Conservation (phyloP, 1,284 basidiomycete species). For the Grifola frondosa region DNA sequence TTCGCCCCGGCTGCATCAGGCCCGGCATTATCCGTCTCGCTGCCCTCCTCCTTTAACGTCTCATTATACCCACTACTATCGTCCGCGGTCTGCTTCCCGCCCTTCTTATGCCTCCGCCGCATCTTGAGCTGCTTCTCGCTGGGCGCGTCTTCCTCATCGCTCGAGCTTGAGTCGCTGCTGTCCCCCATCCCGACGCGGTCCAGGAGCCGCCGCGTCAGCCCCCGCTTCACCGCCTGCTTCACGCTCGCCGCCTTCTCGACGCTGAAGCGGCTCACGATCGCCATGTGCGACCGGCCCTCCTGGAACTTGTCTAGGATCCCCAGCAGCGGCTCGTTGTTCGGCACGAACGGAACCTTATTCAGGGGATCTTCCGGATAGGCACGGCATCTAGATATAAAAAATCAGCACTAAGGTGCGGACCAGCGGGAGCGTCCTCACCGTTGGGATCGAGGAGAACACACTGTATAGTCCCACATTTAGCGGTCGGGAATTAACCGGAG, state of each 20-base stretch:
- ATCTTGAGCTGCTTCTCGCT: conserved; percentile 23
- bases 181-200: conserved; percentile 68
- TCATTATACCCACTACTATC: conserved; percentile 32
- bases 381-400: conserved; percentile 55
- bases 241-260: conserved; percentile 55
- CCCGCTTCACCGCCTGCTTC: conserved; percentile 67
- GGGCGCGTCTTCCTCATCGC: conserved; percentile 34
- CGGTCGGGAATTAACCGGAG: background rate
- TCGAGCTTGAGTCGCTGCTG: conserved; percentile 41
- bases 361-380: conserved; percentile 78
- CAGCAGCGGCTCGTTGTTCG: conserved; percentile 82
- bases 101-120: conserved; percentile 19
- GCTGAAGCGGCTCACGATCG: conserved; percentile 72
- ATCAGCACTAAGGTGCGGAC: conserved; percentile 1
- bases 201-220: conserved; percentile 68
- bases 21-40: conserved; percentile 29
- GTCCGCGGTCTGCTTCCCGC: conserved; percentile 25
- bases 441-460: conserved; percentile 89
- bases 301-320: conserved; percentile 90
- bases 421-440: conserved; percentile 45
- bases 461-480: conserved; percentile 13
- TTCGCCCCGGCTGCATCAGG: conserved; percentile 12
- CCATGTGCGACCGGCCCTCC: conserved; percentile 90
- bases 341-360: conserved; percentile 85
- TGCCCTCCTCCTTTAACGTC: conserved; percentile 33